Percentiles rank a stretch among this genome's conserved stretches.
Evolutionary conservation across 202 grass and related monocot genomes (phyloP).

Genomic region (Schoenoplectus tabernaemontani): DNA sequence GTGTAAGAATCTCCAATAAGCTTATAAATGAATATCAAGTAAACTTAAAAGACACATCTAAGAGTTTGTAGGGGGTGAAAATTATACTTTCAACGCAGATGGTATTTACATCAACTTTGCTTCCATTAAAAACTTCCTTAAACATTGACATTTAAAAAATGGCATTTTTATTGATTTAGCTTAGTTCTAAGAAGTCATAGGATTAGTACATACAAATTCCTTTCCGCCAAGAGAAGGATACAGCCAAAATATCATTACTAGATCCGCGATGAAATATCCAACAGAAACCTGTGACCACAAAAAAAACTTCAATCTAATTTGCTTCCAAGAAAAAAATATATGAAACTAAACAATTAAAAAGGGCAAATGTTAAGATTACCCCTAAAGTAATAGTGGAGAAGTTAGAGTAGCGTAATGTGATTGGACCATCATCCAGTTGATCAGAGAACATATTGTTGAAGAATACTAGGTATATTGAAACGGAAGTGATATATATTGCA

Average conservation of each 20-base stretch:
- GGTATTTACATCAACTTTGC: background rate
- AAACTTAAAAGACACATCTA: background rate
- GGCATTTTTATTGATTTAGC: background rate
- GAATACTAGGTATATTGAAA: conserved; percentile 92
- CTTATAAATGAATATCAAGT: background rate
- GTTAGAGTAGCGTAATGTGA: conserved; percentile 70
- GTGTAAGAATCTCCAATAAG: background rate
- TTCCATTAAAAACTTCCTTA: no score
- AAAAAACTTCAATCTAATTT: conserved; percentile 10
- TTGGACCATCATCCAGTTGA: conserved; percentile 52
- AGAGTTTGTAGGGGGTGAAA: no score
- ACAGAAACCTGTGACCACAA: conserved; percentile 63
- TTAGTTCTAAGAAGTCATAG: conserved; percentile 24
- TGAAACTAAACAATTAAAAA: no score
- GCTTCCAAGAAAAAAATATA: background rate
- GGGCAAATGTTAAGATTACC: conserved; percentile 38
- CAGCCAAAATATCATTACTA: conserved; percentile 80
- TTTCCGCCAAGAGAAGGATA: conserved; percentile 89
- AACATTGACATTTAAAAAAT: no score
- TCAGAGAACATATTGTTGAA: conserved; percentile 84
- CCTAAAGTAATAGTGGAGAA: conserved; percentile 78
- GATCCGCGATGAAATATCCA: conserved; percentile 86
- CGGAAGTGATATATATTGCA: conserved; percentile 81
- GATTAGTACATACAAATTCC: conserved; percentile 77
- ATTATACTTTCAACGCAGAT: no score